Percentiles rank a stretch among this genome's conserved stretches.
These are phyloP conservation scores for Chaetomiaceae sp. DNA, from an alignment of 2,329 filamentous ascomycete species.

Conservation along the genomic window DNA sequence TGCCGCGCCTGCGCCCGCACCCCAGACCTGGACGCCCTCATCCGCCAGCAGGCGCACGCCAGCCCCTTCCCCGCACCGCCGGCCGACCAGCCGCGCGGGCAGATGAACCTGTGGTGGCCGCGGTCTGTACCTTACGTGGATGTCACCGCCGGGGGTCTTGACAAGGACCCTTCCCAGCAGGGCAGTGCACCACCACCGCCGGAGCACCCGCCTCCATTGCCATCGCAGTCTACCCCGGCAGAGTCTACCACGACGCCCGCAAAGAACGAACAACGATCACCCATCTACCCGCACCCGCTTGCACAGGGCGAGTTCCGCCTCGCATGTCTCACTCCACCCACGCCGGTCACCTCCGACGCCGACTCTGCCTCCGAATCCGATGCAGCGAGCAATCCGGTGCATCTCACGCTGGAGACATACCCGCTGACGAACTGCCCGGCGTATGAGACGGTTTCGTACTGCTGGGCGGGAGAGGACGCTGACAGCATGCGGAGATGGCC, in stretches of 20 bases:
- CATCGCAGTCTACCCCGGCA: too few species aligned
- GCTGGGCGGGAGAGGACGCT: constrained; percentile 26
- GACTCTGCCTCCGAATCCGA: too few species aligned
- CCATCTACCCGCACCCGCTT: background rate
- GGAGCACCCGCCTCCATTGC: background rate
- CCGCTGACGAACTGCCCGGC: constrained; percentile 21
- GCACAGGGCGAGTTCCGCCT: background rate
- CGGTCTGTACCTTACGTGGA: background rate
- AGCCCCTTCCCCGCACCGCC: constrained; percentile 2
- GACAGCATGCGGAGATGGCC: constrained; percentile 19
- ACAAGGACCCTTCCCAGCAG: too few species aligned
- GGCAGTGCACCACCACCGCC: background rate
- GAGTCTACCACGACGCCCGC: too few species aligned
- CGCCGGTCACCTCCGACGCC: background rate
- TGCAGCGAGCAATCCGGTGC: constrained; percentile 10
- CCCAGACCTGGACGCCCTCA: background rate
- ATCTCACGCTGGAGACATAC: constrained; percentile 17
- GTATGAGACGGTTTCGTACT: constrained; percentile 28
- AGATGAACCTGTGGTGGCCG: constrained; percentile 11
- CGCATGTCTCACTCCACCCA: background rate
- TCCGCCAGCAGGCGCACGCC: background rate
- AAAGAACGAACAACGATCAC: too few species aligned
- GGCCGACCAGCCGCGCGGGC: background rate
- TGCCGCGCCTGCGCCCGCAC: background rate
- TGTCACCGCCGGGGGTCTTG: too few species aligned